Percentiles rank a stretch among this genome's conserved stretches.
phyloP scores from a whole-genome alignment of 805 yeast species.

The Yarrowia porcina region DNA sequence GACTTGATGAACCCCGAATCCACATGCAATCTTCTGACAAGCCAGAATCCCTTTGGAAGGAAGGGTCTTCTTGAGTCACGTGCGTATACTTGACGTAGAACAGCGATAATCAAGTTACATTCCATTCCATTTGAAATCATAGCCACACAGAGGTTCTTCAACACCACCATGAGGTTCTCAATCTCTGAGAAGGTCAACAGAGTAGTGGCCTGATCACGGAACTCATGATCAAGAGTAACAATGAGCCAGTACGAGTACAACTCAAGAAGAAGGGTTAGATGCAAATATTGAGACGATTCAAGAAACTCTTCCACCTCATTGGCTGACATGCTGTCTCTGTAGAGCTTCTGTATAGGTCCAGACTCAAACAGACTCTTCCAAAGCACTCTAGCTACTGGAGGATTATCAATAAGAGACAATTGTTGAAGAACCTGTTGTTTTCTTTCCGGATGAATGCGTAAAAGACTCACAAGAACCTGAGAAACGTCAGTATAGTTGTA shows the following conservation, averaged over 20 bases:
- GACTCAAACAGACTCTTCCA: conserved; percentile 14
- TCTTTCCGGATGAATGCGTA: conserved; percentile 8
- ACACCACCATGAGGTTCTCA: conserved; percentile 44
- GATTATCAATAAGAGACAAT: conserved; percentile 8
- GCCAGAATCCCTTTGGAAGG: conserved; percentile 55
- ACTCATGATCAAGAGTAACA: conserved; percentile 63
- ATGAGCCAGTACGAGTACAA: conserved; percentile 63
- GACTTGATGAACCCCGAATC: conserved; percentile 41
- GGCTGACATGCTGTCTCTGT: conserved; percentile 27
- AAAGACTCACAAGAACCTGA: not conserved
- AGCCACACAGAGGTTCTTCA: conserved; percentile 51
- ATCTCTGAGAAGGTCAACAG: conserved; percentile 45
- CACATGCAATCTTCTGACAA: conserved; percentile 37
- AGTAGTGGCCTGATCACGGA: conserved; percentile 44
- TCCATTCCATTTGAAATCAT: conserved; percentile 37
- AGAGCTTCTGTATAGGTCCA: conserved; percentile 28
- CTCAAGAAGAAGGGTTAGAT: conserved; percentile 47
- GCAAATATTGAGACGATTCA: conserved; percentile 29
- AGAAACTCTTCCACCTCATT: conserved; percentile 27
- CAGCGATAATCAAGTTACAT: conserved; percentile 30
- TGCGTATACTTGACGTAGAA: conserved; percentile 61
- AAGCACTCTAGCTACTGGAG: conserved; percentile 4
- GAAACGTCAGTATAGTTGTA: conserved; percentile 23
- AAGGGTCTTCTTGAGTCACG: conserved; percentile 62
- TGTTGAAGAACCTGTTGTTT: conserved; percentile 7